Evolutionary conservation across 169 alveolate species (phyloP).

Genomic region (Plasmodium chabaudi): DNA sequence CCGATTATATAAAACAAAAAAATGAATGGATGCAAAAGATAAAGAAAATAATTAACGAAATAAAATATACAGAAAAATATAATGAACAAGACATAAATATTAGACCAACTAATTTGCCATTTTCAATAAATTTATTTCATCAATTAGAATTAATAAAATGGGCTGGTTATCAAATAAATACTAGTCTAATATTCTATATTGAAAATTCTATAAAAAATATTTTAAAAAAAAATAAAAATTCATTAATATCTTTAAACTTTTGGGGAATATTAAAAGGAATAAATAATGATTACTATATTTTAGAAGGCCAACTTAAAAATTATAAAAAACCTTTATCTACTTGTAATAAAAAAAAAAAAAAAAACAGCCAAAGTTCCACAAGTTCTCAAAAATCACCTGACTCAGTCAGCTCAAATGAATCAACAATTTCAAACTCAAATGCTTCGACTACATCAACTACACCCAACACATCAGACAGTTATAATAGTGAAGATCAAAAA

Average conservation of each 20-base stretch:
- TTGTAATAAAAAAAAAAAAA: background rate
- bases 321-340: constrained; percentile 6
- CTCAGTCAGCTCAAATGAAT: no score
- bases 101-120: constrained; percentile 19
- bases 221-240: constrained; percentile 35
- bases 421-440: no score
- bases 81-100: no score
- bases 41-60: constrained; percentile 7
- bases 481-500: background rate
- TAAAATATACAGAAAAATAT: background rate
- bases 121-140: constrained; percentile 25
- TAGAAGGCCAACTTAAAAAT: constrained; percentile 42
- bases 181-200: constrained; percentile 20
- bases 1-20: constrained; percentile 31
- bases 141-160: constrained; percentile 61
- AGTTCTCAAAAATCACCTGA: background rate
- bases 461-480: background rate
- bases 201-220: constrained; percentile 35
- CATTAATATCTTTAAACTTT: constrained; percentile 21
- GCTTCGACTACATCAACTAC: background rate
- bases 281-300: constrained; percentile 49
- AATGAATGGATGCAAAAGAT: constrained; percentile 53
- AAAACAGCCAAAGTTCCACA: background rate
- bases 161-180: constrained; percentile 63
- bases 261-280: constrained; percentile 69